A percentile compares a stretch with the other conserved stretches of the same genome.
These are phyloP conservation scores for Cytospora schulzeri DNA, from an alignment of 2,329 filamentous ascomycete species.

Conservation along the genomic window DNA sequence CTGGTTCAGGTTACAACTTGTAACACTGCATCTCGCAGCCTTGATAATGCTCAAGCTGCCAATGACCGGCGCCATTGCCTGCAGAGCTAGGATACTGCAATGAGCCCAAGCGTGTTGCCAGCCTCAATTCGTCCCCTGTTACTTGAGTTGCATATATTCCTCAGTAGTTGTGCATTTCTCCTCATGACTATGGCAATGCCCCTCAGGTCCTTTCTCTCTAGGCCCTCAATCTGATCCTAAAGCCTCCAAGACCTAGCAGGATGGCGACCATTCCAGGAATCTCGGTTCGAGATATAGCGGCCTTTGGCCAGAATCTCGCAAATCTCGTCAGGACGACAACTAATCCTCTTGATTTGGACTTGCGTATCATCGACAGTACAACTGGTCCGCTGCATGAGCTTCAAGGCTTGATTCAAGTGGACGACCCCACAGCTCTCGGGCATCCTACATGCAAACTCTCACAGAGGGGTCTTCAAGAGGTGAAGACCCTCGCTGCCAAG, in stretches of 20 bases:
- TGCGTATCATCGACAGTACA: constrained; percentile 5
- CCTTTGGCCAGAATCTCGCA: constrained; percentile 23
- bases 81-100: constrained; percentile 4
- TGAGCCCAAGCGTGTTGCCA: not conserved
- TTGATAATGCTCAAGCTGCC: constrained; percentile 4
- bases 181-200: too few species aligned
- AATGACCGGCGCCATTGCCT: constrained; percentile 5
- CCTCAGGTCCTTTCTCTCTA: not conserved
- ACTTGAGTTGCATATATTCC: not conserved
- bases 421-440: not conserved
- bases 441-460: not conserved
- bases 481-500: constrained; percentile 13
- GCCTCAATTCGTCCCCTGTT: not conserved
- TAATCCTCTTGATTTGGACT: too few species aligned
- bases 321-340: too few species aligned
- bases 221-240: too few species aligned
- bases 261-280: constrained; percentile 4
- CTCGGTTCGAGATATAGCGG: constrained; percentile 13
- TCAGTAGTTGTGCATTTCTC: too few species aligned
- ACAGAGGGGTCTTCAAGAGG: not conserved
- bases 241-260: not conserved
- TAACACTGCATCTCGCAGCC: constrained; percentile 16
- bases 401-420: not conserved
- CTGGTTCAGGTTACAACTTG: not conserved
- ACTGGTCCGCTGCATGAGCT: constrained; percentile 11